Conservation (phyloP, 2,329 filamentous ascomycete genomes). For the Fusarium udum region DNA sequence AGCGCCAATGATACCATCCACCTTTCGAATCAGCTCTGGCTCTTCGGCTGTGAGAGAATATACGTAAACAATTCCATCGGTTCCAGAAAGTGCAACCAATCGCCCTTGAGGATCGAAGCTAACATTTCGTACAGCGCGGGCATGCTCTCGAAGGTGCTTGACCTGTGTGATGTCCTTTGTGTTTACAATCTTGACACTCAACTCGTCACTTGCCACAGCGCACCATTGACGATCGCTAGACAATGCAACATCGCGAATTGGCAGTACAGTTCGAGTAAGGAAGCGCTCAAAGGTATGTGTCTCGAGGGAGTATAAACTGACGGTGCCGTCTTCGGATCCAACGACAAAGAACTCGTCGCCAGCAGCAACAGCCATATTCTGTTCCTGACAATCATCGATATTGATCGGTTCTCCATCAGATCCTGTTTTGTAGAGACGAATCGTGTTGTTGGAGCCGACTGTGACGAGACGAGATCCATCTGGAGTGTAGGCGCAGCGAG, state of each 20-base stretch:
- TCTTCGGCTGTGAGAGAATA: constrained; percentile 84
- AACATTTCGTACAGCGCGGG: constrained; percentile 88
- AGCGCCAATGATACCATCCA: constrained; percentile 85
- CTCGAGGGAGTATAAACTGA: constrained; percentile 88
- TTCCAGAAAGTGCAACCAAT: constrained; percentile 82
- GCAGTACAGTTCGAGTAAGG: constrained; percentile 83
- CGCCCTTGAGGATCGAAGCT: constrained; percentile 85
- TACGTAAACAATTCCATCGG: constrained; percentile 88
- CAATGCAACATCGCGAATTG: constrained; percentile 85
- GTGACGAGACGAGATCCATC: constrained; percentile 89
- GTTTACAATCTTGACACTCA: constrained; percentile 89
- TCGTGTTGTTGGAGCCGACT: constrained; percentile 91
- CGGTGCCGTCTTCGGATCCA: constrained; percentile 94
- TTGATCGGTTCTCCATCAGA: constrained; percentile 92
- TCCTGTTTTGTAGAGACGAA: constrained; percentile 90
- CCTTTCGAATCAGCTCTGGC: constrained; percentile 81
- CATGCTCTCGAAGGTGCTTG: constrained; percentile 83
- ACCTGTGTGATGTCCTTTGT: constrained; percentile 80
- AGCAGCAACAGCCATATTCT: constrained; percentile 81
- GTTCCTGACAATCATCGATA: constrained; percentile 89
- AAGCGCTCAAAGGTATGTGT: constrained; percentile 81
- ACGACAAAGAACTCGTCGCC: constrained; percentile 85
- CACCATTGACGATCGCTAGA: constrained; percentile 86
- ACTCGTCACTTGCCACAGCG: constrained; percentile 95
- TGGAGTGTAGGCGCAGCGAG: constrained; percentile 88